A percentile compares a stretch with the other conserved stretches of the same genome.
phyloP scores from a whole-genome alignment of 2,329 filamentous ascomycete genomes.

The Xylariaceae sp. region DNA sequence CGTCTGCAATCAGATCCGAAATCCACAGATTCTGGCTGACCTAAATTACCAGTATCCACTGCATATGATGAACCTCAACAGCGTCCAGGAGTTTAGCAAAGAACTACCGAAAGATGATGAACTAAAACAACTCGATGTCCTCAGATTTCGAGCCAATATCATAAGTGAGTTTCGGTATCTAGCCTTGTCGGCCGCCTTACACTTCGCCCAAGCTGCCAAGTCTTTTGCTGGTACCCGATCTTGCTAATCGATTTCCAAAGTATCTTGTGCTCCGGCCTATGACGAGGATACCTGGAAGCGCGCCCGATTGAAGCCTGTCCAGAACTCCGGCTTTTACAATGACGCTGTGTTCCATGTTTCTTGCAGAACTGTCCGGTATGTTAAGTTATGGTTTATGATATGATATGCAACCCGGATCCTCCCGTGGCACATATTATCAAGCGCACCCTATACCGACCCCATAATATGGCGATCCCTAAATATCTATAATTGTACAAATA shows the following conservation, averaged over 20 bases:
- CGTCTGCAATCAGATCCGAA: too few species aligned
- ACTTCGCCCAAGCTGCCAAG: background rate
- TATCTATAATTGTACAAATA: background rate
- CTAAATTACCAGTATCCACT: slow-evolving; percentile 55
- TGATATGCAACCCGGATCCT: too few species aligned
- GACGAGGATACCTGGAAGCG: slow-evolving; percentile 68
- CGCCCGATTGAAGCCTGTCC: slow-evolving; percentile 47
- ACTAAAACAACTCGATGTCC: slow-evolving; percentile 51
- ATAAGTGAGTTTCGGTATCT: slow-evolving; percentile 45
- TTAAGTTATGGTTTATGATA: too few species aligned
- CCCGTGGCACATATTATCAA: too few species aligned
- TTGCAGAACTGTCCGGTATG: slow-evolving; percentile 60
- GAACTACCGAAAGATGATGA: slow-evolving; percentile 48
- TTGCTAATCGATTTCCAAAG: slow-evolving; percentile 25
- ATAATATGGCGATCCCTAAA: too few species aligned
- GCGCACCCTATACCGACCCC: background rate
- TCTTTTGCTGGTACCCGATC: background rate
- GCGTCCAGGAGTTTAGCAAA: slow-evolving; percentile 56
- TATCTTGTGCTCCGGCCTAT: slow-evolving; percentile 60
- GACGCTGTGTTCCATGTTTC: slow-evolving; percentile 48
- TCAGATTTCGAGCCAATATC: slow-evolving; percentile 69
- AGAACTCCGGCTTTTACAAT: slow-evolving; percentile 40
- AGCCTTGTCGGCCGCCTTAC: background rate
- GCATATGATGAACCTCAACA: slow-evolving; percentile 62
- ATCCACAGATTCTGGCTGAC: slow-evolving; percentile 4